These are phyloP conservation scores for Amanita rimosa DNA, from an alignment of 768 basidiomycete genomes.

Conservation along the genomic window DNA sequence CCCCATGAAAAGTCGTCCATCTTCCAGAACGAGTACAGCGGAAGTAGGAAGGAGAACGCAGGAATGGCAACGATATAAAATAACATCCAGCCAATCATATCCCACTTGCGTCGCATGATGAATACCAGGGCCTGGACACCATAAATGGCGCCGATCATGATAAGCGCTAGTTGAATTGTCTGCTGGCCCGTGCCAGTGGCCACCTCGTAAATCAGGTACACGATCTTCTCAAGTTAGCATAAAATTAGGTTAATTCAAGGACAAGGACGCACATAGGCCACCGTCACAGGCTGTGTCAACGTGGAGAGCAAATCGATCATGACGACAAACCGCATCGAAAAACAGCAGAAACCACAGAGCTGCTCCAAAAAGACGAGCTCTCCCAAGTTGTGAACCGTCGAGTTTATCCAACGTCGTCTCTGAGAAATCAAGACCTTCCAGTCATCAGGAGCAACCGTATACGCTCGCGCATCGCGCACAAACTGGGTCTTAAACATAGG, in stretches of 20 bases:
- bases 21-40: conserved; percentile 92
- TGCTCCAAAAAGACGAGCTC: conserved; percentile 88
- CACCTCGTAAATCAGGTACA: conserved; percentile 78
- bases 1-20: conserved; percentile 99
- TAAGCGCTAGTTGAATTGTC: conserved; percentile 72
- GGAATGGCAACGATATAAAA: conserved; percentile 96
- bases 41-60: conserved; percentile 86
- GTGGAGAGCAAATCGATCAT: conserved; percentile 93
- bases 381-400: conserved; percentile 93
- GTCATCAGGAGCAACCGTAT: conserved; percentile 91
- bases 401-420: conserved; percentile 99
- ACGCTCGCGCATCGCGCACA: conserved; percentile 87
- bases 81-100: conserved; percentile 96
- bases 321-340: conserved; percentile 98
- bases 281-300: conserved; percentile 74
- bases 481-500: conserved; percentile 91
- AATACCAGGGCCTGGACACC: conserved; percentile 91
- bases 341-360: conserved; percentile 95
- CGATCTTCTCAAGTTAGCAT: conserved; percentile 43
- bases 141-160: conserved; percentile 93
- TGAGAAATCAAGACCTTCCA: conserved; percentile 93
- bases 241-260: conserved; percentile 3
- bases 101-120: conserved; percentile 89
- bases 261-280: conserved; percentile 65
- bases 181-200: conserved; percentile 43